phyloP scores from a whole-genome alignment of 2,329 filamentous ascomycete genomes.

The Achaetomium macrosporum region DNA sequence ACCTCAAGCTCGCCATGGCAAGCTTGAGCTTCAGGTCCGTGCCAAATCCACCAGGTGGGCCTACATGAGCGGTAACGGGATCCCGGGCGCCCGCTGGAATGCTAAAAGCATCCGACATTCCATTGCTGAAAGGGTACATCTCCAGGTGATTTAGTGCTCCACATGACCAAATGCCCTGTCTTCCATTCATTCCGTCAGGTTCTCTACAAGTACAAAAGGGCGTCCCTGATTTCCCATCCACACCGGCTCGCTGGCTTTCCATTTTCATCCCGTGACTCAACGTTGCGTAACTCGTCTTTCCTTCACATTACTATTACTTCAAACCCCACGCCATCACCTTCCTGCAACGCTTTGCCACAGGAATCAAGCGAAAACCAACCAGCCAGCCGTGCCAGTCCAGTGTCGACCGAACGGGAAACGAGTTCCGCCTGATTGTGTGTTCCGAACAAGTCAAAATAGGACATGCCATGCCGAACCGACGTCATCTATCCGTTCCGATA shows the following conservation, averaged over 20 bases:
- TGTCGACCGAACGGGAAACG: background rate
- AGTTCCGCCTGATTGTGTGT: conserved; percentile 5
- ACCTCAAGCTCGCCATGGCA: too few relatives aligned
- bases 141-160: background rate
- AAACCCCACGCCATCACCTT: background rate
- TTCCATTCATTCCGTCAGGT: conserved; percentile 14
- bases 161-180: conserved; percentile 2
- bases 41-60: too few relatives aligned
- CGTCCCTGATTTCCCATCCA: background rate
- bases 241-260: background rate
- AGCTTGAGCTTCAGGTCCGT: too few relatives aligned
- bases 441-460: conserved; percentile 1
- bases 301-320: conserved; percentile 13
- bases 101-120: background rate
- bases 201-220: conserved; percentile 13
- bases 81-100: background rate
- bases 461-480: conserved; percentile 11
- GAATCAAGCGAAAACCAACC: background rate
- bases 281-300: background rate
- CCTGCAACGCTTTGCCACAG: background rate
- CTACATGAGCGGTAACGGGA: too few relatives aligned
- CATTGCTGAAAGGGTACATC: background rate
- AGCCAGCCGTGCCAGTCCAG: background rate
- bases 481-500: conserved; percentile 7
- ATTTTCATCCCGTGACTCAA: background rate